These are phyloP conservation scores for Tinospora cordifolia DNA, from an alignment of 164 flowering plant species.

Conservation along the genomic window DNA sequence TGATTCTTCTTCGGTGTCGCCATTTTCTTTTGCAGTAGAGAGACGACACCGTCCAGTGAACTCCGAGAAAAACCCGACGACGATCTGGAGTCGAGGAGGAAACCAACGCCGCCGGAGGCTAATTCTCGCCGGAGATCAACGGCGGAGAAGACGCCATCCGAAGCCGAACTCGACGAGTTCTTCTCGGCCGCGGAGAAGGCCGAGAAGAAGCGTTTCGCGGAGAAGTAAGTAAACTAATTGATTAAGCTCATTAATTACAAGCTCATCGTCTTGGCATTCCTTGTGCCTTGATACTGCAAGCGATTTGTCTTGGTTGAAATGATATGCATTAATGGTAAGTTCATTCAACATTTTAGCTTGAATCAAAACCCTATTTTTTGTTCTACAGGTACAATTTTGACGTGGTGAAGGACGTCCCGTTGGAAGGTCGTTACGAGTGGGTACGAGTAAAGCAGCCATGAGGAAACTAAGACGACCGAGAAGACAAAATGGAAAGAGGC, in stretches of 20 bases:
- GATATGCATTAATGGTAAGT: no score
- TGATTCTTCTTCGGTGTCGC: neutral
- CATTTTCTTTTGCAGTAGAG: slow-evolving; percentile 27
- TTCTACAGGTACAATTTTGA: slow-evolving; percentile 56
- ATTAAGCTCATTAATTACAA: neutral
- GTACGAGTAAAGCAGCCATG: slow-evolving; percentile 35
- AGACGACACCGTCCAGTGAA: slow-evolving; percentile 25
- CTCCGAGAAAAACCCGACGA: slow-evolving; percentile 20
- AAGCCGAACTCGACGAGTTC: slow-evolving; percentile 50
- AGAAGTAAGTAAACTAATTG: slow-evolving; percentile 32
- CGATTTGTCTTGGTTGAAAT: no score
- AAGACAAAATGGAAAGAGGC: neutral
- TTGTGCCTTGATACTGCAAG: neutral
- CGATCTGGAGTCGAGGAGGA: slow-evolving; percentile 25
- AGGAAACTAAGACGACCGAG: slow-evolving; percentile 2
- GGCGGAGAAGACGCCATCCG: slow-evolving; percentile 36
- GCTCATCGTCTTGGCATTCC: neutral
- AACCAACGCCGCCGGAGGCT: slow-evolving; percentile 12
- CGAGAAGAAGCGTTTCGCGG: slow-evolving; percentile 30
- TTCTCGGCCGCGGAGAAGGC: slow-evolving; percentile 41
- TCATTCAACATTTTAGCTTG: neutral
- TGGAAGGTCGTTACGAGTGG: slow-evolving; percentile 71
- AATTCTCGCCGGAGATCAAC: slow-evolving; percentile 18
- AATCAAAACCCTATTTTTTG: neutral
- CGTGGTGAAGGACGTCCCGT: slow-evolving; percentile 43